phyloP scores from a whole-genome alignment of 768 basidiomycete species.

The Butyriboletus loyo region DNA sequence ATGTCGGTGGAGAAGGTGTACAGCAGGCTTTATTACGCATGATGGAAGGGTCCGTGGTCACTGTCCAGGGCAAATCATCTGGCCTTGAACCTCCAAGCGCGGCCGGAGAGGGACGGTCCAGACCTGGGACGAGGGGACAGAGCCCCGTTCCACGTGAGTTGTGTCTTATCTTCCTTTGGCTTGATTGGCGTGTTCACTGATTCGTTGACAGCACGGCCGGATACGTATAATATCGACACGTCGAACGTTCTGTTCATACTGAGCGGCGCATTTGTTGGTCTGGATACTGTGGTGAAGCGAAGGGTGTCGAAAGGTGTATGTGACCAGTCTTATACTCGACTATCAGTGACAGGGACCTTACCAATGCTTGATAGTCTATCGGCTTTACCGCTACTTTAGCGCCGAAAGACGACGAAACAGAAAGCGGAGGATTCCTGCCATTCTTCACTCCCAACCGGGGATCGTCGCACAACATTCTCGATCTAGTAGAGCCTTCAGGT shows the following conservation, averaged over 20 bases:
- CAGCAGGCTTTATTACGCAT: slow-evolving; percentile 90
- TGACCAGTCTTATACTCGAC: slow-evolving; percentile 9
- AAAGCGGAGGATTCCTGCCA: slow-evolving; percentile 41
- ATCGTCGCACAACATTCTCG: slow-evolving; percentile 51
- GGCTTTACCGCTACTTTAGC: slow-evolving; percentile 69
- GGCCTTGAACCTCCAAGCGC: slow-evolving; percentile 43
- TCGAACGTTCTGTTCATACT: slow-evolving; percentile 92
- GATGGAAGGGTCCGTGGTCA: slow-evolving; percentile 88
- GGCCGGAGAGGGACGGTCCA: slow-evolving; percentile 44
- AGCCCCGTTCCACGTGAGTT: slow-evolving; percentile 29
- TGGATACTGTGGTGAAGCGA: slow-evolving; percentile 78
- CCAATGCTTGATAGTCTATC: slow-evolving; percentile 62
- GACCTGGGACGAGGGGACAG: slow-evolving; percentile 49
- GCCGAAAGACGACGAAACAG: slow-evolving; percentile 38
- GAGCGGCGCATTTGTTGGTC: slow-evolving; percentile 92
- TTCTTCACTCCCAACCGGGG: slow-evolving; percentile 79
- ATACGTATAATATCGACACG: slow-evolving; percentile 77
- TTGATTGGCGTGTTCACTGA: background rate
- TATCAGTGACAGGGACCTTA: background rate
- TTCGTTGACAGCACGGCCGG: slow-evolving; percentile 50
- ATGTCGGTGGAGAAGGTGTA: slow-evolving; percentile 95
- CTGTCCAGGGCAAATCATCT: slow-evolving; percentile 71
- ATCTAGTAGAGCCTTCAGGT: slow-evolving; percentile 72
- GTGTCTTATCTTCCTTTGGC: background rate
- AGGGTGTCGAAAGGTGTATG: slow-evolving; percentile 83